Base-by-base conservation (phyloP, 2,329 filamentous ascomycete species). In the Orbilia ellipsospora region DNA sequence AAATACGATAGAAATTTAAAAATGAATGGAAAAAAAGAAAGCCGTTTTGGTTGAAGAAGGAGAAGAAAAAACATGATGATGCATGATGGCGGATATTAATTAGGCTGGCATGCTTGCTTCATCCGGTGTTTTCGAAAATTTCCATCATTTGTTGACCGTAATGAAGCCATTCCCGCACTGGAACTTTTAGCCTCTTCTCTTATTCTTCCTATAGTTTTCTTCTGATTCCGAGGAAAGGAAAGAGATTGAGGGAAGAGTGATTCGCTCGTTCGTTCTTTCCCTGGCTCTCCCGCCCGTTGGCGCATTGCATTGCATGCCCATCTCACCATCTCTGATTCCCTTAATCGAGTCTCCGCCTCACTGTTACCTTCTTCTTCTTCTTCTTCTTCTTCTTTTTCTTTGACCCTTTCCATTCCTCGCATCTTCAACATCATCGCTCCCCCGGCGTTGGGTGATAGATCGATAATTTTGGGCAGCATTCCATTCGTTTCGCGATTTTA, bases 121-220 rank as follows among this genome's bases (percentile, higher is more conserved):
- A 42, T 61, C 55, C 31, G 55, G 64, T 67, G 54, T n/a, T n/a
- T n/a, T n/a, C n/a, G n/a, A n/a, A 23, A 23, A 23, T 54, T 69
- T 61, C 36, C n/a, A 23, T 54, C 54, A 54, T 61, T 68, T 68
- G 31, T 44, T 60, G 67, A 65, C 64, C 52, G 60, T 59, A 65
- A 72, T 55, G 52, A 72, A 52, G 52, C 67, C 60, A 65, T 72
- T 59, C 62, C 67, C 67, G 48, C 48, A 52, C 16, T 18, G 44
- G 44, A 48, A 48, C 23, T 15, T n/a, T 15, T 51, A 42, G 15
- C n/a, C 13, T 55, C 26, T 13, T 18, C 20, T 23, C n/a, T 13
- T n/a, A 6, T 52, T 52, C 18, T 20, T n/a, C 16, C 50, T 26
- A 26, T 23, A 4, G n/a, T 52, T 20, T 13, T 18, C 16, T 48